Evolutionary conservation across 208 protist genomes (phyloP), one percentile per base, ranked within the genome.

Genomic region (Trypanosoma avium): DNA sequence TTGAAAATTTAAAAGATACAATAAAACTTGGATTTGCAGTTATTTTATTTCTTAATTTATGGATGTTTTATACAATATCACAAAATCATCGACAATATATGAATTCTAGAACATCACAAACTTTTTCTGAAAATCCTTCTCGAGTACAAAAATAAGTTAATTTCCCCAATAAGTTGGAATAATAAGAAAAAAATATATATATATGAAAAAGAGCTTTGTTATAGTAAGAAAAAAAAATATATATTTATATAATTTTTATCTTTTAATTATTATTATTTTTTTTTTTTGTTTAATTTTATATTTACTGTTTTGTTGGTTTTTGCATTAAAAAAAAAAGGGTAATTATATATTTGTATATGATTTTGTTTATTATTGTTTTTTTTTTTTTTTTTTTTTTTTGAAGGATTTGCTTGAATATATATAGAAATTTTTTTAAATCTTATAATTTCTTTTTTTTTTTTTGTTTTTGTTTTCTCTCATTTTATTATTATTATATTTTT

Each of bases 61-160:
- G 58, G 67, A 59, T 73, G 60, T 73, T 73, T 63, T 71, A 71
- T 33, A 71, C 65, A 10, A 59, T 71, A 35, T 58, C 58, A 26
- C 65, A 71, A 62, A 71, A 71, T 59, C 65, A 71, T 57, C 65
- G 65, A 43, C 65, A 71, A 40, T 36, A 56, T 35, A 50, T 71
- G 42, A 47, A 58, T 24, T 32, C 27, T 56, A 32, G 43, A 43
- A 50, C 46, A 2, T 33, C 47, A 53, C 53, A 63, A 17, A 30
- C 10, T 19, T 6, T 59, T 30, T 29, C 42, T 61, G 32, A 43
- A 49, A 8, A 33, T 30, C 27, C 33, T 10, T 40, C 19, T 2
- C 61, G 17, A 67, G 38, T 3, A 10, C 35, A 49, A 55, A 65
- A 65, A 65, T 56, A 43, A 27, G 15, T 2, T n/a, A n/a, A n/a